A percentile compares a stretch with the other conserved stretches of the same genome.
Conservation (phyloP, 2,329 filamentous ascomycete species). For the Penicillium sp. region DNA sequence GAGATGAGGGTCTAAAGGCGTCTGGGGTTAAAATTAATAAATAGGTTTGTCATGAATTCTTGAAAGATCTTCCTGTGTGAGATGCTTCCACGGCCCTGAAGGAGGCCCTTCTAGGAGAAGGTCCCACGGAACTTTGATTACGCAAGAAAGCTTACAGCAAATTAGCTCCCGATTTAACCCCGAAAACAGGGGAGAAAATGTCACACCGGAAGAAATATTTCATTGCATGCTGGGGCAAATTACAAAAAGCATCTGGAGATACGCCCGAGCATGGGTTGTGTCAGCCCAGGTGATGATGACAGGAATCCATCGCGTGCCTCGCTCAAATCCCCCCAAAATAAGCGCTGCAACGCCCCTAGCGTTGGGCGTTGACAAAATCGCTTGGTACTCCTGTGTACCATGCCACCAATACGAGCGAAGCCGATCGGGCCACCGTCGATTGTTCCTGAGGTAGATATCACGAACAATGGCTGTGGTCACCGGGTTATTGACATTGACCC, state of each 20-base stretch:
- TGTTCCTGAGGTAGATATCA: neutral
- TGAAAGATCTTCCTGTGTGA: no score
- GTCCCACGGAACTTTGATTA: neutral
- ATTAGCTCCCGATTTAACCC: neutral
- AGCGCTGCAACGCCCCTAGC: constrained; percentile 3
- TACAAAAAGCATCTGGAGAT: neutral
- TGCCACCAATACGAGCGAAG: neutral
- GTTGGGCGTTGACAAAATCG: constrained; percentile 3
- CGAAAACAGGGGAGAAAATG: no score
- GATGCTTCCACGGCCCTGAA: no score
- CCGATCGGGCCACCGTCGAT: neutral
- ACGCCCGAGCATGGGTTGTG: neutral
- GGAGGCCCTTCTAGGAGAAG: no score
- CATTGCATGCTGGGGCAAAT: neutral
- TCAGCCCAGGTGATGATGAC: neutral
- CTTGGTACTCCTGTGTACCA: constrained; percentile 1
- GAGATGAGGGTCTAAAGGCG: neutral
- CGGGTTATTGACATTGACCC: constrained; percentile 1
- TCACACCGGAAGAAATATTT: neutral
- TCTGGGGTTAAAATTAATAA: no score
- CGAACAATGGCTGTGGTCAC: neutral
- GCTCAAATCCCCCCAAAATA: constrained; percentile 3
- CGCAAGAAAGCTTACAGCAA: neutral
- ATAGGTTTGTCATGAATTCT: no score
- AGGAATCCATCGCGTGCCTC: constrained; percentile 1